Percentiles rank a stretch among this genome's conserved stretches.
phyloP scores from a whole-genome alignment of 2,329 filamentous ascomycete species.

The Colletotrichum sp. region DNA sequence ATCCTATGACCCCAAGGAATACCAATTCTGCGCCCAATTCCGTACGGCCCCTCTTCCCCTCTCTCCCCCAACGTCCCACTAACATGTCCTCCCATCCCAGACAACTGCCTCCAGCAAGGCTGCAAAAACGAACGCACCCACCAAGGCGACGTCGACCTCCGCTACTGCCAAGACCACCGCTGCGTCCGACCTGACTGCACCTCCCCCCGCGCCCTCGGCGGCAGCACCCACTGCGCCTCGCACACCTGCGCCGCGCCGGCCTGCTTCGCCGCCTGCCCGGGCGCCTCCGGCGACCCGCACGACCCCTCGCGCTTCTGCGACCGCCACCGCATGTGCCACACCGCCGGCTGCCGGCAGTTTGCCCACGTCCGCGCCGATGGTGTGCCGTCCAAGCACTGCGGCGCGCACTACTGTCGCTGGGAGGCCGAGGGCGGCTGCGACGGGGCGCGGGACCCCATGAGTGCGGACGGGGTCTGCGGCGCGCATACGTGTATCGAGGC shows the following conservation, averaged over 20 bases:
- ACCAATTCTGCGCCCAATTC: constrained; percentile 15
- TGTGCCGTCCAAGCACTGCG: constrained; percentile 28
- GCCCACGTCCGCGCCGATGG: constrained; percentile 31
- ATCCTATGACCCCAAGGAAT: constrained; percentile 12
- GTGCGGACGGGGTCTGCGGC: constrained; percentile 22
- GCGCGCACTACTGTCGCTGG: constrained; percentile 31
- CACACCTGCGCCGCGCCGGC: constrained; percentile 31
- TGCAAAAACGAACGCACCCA: constrained; percentile 27
- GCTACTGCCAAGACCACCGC: constrained; percentile 32
- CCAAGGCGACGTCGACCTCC: constrained; percentile 22
- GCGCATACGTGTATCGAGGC: constrained; percentile 24
- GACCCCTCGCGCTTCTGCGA: constrained; percentile 30
- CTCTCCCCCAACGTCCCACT: background rate
- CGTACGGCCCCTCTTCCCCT: background rate
- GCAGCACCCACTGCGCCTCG: constrained; percentile 25
- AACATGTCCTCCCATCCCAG: constrained; percentile 17
- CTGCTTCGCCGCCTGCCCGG: constrained; percentile 27
- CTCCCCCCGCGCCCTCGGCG: background rate
- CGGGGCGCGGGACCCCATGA: constrained; percentile 19
- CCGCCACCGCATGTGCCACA: constrained; percentile 30
- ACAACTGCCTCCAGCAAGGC: constrained; percentile 28
- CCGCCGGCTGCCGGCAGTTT: constrained; percentile 25
- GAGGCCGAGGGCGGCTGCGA: constrained; percentile 26
- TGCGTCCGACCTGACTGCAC: constrained; percentile 28
- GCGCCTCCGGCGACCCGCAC: constrained; percentile 14